Conservation (phyloP, 2,329 filamentous ascomycete genomes). For the Xylariaceae sp. region DNA sequence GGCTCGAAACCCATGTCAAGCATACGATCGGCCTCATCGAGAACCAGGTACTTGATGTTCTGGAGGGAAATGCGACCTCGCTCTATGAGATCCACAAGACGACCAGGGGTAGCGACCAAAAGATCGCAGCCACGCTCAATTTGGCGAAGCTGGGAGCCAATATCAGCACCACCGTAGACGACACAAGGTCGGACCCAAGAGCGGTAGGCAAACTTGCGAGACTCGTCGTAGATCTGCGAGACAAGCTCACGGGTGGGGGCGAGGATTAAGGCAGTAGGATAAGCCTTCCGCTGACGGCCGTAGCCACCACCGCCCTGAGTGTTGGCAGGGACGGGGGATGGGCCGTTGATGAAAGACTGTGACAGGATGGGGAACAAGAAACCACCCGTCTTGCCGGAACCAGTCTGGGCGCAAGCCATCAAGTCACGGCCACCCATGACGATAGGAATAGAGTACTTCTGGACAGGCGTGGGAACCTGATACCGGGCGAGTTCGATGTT, state of each 20-base stretch:
- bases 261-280: conserved; percentile 91
- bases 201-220: conserved; percentile 97
- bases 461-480: conserved; percentile 92
- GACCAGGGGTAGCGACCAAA: conserved; percentile 92
- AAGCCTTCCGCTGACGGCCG: conserved; percentile 94
- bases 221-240: conserved; percentile 96
- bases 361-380: conserved; percentile 99
- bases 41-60: conserved; percentile 99
- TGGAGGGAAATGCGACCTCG: conserved; percentile 94
- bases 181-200: conserved; percentile 99
- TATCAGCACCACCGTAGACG: conserved; percentile 98
- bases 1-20: conserved; percentile 99
- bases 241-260: conserved; percentile 97
- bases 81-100: conserved; percentile 97
- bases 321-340: conserved; percentile 62
- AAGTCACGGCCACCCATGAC: conserved; percentile 97
- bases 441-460: conserved; percentile 99
- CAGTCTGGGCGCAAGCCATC: conserved; percentile 99
- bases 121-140: conserved; percentile 97
- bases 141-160: conserved; percentile 94
- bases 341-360: conserved; percentile 91
- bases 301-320: conserved; percentile 68
- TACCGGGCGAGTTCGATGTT: conserved; percentile 96
- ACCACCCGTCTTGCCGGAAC: conserved; percentile 99
- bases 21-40: conserved; percentile 99